Base-by-base conservation (phyloP, 768 basidiomycete genomes). In the Mycena vitilis region DNA sequence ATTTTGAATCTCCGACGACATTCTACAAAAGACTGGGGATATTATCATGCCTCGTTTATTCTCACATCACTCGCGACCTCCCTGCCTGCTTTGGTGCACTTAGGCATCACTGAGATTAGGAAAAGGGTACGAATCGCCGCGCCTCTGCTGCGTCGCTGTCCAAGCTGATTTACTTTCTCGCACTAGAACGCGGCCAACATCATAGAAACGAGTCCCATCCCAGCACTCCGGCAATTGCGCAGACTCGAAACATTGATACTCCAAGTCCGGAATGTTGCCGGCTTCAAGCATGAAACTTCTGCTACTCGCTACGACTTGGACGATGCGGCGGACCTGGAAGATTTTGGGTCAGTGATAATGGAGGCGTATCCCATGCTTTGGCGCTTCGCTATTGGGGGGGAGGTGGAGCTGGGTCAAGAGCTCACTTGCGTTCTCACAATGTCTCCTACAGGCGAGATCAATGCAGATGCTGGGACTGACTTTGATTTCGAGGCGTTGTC, bases 1-100 rank as follows among this genome's bases (percentile, higher is more conserved):
- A 61, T 59, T 4, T 51, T 67, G 37, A 60, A 66, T 42, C n/a
- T 67, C 11, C 22, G 16, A 8, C 65, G 52, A 36, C 2, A 20
- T 6, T 10, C 18, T 18, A 2, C 25, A 45, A 30, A 30, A 30
- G 15, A 38, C 10, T 16, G 16, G 7, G 7, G 10, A 5, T 30
- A 25, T 13, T 49, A 48, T 11, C 47, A 5, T 30, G 30, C 44
- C 16, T 30, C 2, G 22, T 34, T 37, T 11, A 36, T 25, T 8
- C 10, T 66, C 16, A 13, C 18, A 2, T 11, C 18, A 0, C 18
- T 67, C 20, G 66, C 55, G 13, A 23, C 8, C 4, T 25, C 16
- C 9, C 11, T 67, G 5, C 54, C 66, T 12, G 38, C 22, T 20
- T 37, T 66, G 12, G 30, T 61, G 9, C 59, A 66, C 56, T 20